Evolutionary conservation across 2,329 filamentous ascomycete species (phyloP), one percentile per base, ranked within the genome.

Genomic region (Ceratocystis harringtonii): DNA sequence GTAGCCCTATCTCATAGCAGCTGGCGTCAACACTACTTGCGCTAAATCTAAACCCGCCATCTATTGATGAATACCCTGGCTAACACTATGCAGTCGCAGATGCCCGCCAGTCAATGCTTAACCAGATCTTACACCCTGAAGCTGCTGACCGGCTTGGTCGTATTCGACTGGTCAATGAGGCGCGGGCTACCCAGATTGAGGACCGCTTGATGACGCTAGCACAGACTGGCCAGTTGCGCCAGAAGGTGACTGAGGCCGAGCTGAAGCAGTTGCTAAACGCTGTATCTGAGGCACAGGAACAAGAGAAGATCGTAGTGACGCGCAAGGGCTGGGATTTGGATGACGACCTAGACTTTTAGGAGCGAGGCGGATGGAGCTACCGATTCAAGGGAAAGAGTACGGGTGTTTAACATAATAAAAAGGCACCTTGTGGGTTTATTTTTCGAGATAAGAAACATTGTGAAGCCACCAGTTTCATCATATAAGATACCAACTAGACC

Each of bases 131-230:
- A 68, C 87, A 92, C 72, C 94, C 94, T 70, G 90, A 92, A 73
- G 94, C 94, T 19, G 89, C 90, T 68, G 94, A 99, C 78, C 89
- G 94, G 15, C 83, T 99, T 0, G 90, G 90, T 66, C 90, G 94
- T 70, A 97, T 99, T 77, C 88, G 92, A 43, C 85, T 99, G 68
- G 94, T 99, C 73, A 97, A 97, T 78, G 90, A 92, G 74, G 86
- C 87, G 71, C 89, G 94, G 72, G 94, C 94, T 44, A 83, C 82
- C 68, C 91, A 96, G 72, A 84, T 99, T 66, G 94, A 99, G 79
- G 92, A 95, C 80, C 79, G 92, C 62, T 83, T 99, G 66, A 92
- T 99, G 75, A 91, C 87, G 85, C 83, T 99, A 66, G 92, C 94
- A 67, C 85, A 91, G 72, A 84, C 86, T 28, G 92, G 92, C 28